phyloP scores from a whole-genome alignment of 805 yeast species.

The Lipomyces oligophaga region DNA sequence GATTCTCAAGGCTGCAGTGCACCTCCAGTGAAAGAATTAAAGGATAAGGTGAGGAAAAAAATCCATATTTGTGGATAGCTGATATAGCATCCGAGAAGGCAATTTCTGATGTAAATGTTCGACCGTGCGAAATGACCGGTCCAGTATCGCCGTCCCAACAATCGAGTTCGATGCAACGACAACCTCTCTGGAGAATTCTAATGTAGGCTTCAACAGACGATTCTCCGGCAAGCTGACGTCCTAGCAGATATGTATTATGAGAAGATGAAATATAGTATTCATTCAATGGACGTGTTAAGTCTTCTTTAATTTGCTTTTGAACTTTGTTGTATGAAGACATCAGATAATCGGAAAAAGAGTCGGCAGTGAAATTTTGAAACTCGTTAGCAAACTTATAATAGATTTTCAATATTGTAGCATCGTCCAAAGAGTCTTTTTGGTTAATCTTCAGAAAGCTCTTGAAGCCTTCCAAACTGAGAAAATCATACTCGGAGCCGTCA shows the following conservation, averaged over 20 bases:
- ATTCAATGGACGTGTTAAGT: slow-evolving; percentile 62
- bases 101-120: slow-evolving; percentile 73
- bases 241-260: slow-evolving; percentile 87
- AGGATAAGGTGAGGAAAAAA: slow-evolving; percentile 82
- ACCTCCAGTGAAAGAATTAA: slow-evolving; percentile 81
- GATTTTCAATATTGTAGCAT: slow-evolving; percentile 36
- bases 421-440: slow-evolving; percentile 47
- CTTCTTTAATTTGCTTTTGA: slow-evolving; percentile 34
- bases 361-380: slow-evolving; percentile 28
- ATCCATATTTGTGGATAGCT: slow-evolving; percentile 78
- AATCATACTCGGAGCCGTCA: slow-evolving; percentile 14
- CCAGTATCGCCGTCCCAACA: slow-evolving; percentile 74
- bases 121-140: slow-evolving; percentile 89
- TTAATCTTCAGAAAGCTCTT: slow-evolving; percentile 43
- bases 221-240: slow-evolving; percentile 81
- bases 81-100: slow-evolving; percentile 64
- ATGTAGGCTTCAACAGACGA: slow-evolving; percentile 89
- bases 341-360: slow-evolving; percentile 42
- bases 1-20: slow-evolving; percentile 68
- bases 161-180: slow-evolving; percentile 92
- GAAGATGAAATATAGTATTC: slow-evolving; percentile 90
- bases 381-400: slow-evolving; percentile 41
- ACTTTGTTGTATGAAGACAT: slow-evolving; percentile 35
- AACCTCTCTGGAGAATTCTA: slow-evolving; percentile 82
- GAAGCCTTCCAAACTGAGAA: slow-evolving; percentile 17